Evolutionary conservation across 257 asterid genomes (phyloP), one percentile per base, ranked within the genome.

Genomic region (Primulina tabacum): DNA sequence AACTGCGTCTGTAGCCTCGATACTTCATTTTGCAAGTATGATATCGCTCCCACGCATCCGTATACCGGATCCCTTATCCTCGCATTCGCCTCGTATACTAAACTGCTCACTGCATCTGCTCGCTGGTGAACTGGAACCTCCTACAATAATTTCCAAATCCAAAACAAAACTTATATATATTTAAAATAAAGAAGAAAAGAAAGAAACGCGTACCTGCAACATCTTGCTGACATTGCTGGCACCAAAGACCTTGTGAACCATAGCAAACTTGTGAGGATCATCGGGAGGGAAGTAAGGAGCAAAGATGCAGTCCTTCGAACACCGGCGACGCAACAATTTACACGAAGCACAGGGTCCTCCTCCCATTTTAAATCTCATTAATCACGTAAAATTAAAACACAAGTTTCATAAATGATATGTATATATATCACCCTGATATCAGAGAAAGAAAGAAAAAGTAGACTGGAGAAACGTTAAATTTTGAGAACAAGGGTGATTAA

Each of bases 251-350:
- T 89, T 92, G 84, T 92, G 98, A 64, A 92, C 98, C 33, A 92
- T 92, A 87, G 98, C 96, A 60, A 92, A 92, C 84, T 92, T 92
- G 68, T 89, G 96, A 69, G 98, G 98, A 21, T 92, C 98, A 38
- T 92, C 98, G 8, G 98, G 90, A 40, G 98, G 96, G 61, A 89
- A 92, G 67, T 92, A 88, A 12, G 96, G 98, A 71, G 98, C 95
- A 60, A 92, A 92, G 21, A 86, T 64, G 76, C 98, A 92, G 84
- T 89, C 98, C 58, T 85, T 92, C n/a, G 96, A 85, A 63, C 96
- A 88, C 5, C 97, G 95, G 11, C 97, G 95, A 70, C 97, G 75
- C 59, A 91, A 74, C 38, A 91, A 70, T 71, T 91, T 91, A 90
- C 97, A 89, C 59, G 97, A 91, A 76, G 97, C 97, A 55, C 97